Evolutionary conservation across 192 early-diverging fungal genomes (phyloP).

Genomic region (Rhizophagus sp.): DNA sequence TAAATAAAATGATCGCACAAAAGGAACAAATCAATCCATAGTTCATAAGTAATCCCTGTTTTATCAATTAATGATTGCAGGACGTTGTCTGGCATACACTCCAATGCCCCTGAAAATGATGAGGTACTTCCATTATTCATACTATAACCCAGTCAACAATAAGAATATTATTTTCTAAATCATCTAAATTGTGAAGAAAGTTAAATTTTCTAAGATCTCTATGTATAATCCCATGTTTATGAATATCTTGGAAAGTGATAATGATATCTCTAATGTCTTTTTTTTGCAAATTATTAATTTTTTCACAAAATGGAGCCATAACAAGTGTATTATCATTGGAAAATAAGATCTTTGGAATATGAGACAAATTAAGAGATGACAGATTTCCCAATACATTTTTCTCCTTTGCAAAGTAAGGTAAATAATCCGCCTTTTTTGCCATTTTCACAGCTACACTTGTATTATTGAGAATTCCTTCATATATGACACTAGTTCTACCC

Average conservation of each 20-base stretch:
- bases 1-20: slow-evolving; percentile 16
- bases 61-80: neutral
- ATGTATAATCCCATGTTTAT: slow-evolving; percentile 6
- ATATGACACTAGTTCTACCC: slow-evolving; percentile 20
- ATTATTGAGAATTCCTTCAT: slow-evolving; percentile 5
- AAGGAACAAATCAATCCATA: neutral
- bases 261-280: slow-evolving; percentile 15
- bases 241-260: neutral
- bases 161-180: neutral
- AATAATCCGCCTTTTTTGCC: slow-evolving; percentile 3
- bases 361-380: neutral
- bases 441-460: slow-evolving; percentile 20
- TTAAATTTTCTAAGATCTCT: slow-evolving; percentile 14
- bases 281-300: slow-evolving; percentile 22
- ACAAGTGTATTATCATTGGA: neutral
- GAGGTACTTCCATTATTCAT: neutral
- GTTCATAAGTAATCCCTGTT: neutral
- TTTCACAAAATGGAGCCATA: neutral
- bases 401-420: slow-evolving; percentile 3
- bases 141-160: slow-evolving; percentile 28
- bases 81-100: slow-evolving; percentile 10
- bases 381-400: neutral
- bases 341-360: slow-evolving; percentile 9
- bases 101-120: slow-evolving; percentile 14
- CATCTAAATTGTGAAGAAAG: slow-evolving; percentile 10